phyloP scores from a whole-genome alignment of 2,329 filamentous ascomycete genomes.

The Pseudocercospora macadamiae region DNA sequence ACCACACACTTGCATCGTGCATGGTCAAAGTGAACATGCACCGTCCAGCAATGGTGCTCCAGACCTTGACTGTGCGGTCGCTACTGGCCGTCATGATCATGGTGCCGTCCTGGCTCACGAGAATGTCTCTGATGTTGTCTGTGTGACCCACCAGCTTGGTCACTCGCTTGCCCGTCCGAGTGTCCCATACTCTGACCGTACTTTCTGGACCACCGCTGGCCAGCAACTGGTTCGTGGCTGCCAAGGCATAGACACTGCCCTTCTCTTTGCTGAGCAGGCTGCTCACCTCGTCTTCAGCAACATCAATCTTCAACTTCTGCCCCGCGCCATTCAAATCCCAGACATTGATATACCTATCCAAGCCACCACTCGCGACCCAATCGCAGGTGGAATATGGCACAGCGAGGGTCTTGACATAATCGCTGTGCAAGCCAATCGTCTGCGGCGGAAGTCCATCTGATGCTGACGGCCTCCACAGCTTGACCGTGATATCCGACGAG shows the following conservation, averaged over 20 bases:
- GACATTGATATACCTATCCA: slow-evolving; percentile 87
- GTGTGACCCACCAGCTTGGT: slow-evolving; percentile 98
- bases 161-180: slow-evolving; percentile 81
- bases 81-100: slow-evolving; percentile 92
- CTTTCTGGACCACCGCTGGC: slow-evolving; percentile 94
- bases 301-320: slow-evolving; percentile 83
- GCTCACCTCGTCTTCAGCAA: slow-evolving; percentile 76
- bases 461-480: slow-evolving; percentile 80
- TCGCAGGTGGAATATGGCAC: slow-evolving; percentile 70
- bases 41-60: slow-evolving; percentile 91
- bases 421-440: slow-evolving; percentile 88
- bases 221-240: slow-evolving; percentile 76
- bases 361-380: slow-evolving; percentile 92
- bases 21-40: slow-evolving; percentile 99
- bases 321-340: slow-evolving; percentile 92
- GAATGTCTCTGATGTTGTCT: slow-evolving; percentile 87
- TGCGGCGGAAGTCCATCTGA: slow-evolving; percentile 66
- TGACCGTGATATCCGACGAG: slow-evolving; percentile 91
- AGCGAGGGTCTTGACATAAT: slow-evolving; percentile 94
- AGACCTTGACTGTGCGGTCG: slow-evolving; percentile 96
- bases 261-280: slow-evolving; percentile 73
- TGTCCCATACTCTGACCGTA: slow-evolving; percentile 89
- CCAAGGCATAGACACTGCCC: slow-evolving; percentile 91
- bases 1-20: slow-evolving; percentile 99
- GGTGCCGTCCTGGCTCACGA: slow-evolving; percentile 86